phyloP scores from a whole-genome alignment of 2,329 filamentous ascomycete genomes.

The Coniochaeta sp. region DNA sequence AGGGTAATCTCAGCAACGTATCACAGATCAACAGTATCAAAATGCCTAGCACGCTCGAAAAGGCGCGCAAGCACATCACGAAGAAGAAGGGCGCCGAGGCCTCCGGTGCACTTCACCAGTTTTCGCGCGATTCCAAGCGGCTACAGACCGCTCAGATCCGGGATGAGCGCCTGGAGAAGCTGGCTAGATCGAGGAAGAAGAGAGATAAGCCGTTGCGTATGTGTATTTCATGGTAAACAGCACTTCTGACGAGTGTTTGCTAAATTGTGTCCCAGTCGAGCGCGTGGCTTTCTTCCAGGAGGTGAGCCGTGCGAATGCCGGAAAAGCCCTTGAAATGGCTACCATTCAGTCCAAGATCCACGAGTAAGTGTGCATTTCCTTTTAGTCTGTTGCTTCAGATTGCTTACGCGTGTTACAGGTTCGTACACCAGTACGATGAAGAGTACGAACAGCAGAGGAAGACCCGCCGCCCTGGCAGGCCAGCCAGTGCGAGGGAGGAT shows the following conservation, averaged over 20 bases:
- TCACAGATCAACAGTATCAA: neutral
- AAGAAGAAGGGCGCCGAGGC: slow-evolving; percentile 77
- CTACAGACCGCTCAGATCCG: slow-evolving; percentile 72
- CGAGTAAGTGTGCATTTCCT: slow-evolving; percentile 36
- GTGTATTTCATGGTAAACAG: slow-evolving; percentile 12
- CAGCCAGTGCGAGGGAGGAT: slow-evolving; percentile 70
- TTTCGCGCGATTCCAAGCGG: slow-evolving; percentile 78
- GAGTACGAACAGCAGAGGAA: slow-evolving; percentile 61
- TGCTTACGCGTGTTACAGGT: slow-evolving; percentile 33
- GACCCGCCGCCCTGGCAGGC: slow-evolving; percentile 68
- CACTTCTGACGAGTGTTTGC: neutral
- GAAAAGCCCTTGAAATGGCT: slow-evolving; percentile 42
- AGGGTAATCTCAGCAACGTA: neutral
- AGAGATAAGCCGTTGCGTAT: slow-evolving; percentile 67
- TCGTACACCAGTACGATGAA: slow-evolving; percentile 62
- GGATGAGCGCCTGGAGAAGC: slow-evolving; percentile 73
- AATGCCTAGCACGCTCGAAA: slow-evolving; percentile 74
- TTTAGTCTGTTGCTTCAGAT: neutral
- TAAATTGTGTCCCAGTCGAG: slow-evolving; percentile 41
- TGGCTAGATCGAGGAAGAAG: slow-evolving; percentile 63
- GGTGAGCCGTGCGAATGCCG: slow-evolving; percentile 44
- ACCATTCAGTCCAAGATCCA: slow-evolving; percentile 56
- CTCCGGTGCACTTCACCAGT: slow-evolving; percentile 67
- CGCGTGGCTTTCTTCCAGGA: slow-evolving; percentile 68
- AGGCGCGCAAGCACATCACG: slow-evolving; percentile 80